Percentiles rank a stretch among this genome's conserved stretches.
Evolutionary conservation across 176 grass and related monocot genomes (phyloP).

Genomic region (Musa beccarii): DNA sequence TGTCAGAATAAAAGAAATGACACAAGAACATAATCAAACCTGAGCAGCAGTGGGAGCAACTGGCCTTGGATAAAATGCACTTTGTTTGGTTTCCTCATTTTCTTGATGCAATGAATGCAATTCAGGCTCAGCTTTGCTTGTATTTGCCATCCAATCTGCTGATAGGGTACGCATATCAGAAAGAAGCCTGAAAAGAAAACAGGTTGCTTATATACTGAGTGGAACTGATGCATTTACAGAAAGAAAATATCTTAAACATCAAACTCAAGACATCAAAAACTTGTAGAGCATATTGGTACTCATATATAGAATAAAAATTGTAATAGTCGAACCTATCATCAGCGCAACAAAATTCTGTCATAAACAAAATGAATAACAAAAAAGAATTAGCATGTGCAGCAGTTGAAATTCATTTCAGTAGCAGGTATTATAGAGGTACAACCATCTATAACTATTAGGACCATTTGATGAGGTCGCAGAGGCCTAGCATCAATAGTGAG

Average conservation of each 20-base stretch:
- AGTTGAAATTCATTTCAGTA: background rate
- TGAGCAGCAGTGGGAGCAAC: slow-evolving; percentile 95
- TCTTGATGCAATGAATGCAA: slow-evolving; percentile 64
- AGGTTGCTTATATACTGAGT: background rate
- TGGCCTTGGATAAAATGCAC: slow-evolving; percentile 83
- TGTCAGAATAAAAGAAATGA: background rate
- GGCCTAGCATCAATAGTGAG: background rate
- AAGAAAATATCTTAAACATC: slow-evolving; percentile 1
- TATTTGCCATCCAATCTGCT: slow-evolving; percentile 98
- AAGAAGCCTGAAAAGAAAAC: slow-evolving; percentile 76
- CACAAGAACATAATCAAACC: slow-evolving; percentile 33
- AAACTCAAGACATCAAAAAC: background rate
- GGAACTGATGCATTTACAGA: no score
- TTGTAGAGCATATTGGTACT: background rate
- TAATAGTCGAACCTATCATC: background rate
- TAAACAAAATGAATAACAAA: background rate
- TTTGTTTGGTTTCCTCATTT: slow-evolving; percentile 63
- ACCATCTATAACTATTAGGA: background rate
- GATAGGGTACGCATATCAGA: slow-evolving; percentile 98
- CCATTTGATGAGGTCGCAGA: background rate
- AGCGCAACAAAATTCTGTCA: background rate
- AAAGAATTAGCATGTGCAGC: background rate
- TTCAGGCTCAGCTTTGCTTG: slow-evolving; percentile 68
- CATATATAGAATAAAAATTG: background rate
- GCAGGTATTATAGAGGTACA: background rate